Conservation (phyloP, 2,329 filamentous ascomycete genomes). For the Pseudogymnoascus destructans region DNA sequence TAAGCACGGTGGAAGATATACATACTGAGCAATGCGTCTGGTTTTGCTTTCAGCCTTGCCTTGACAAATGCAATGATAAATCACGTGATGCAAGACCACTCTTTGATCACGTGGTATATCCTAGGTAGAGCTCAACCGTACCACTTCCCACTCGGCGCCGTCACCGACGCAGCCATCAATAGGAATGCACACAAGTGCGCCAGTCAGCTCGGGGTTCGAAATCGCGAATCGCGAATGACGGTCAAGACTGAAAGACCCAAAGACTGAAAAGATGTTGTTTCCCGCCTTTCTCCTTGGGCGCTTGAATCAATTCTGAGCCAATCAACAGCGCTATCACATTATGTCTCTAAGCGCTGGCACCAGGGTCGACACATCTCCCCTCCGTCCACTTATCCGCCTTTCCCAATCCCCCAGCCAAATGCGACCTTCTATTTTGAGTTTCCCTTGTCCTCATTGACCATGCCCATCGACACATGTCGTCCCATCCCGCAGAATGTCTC, state of each 20-base stretch:
- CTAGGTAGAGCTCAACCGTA: neutral
- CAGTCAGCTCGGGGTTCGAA: neutral
- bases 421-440: slow-evolving; percentile 4
- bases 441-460: neutral
- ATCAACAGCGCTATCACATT: neutral
- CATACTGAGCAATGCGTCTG: no score
- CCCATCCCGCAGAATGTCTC: neutral
- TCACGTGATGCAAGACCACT: neutral
- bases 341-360: neutral
- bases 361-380: neutral
- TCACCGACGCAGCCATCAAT: neutral
- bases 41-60: neutral
- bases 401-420: neutral
- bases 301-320: neutral
- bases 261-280: neutral
- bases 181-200: neutral
- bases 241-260: neutral
- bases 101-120: no score
- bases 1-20: neutral
- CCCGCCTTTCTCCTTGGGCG: neutral
- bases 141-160: neutral
- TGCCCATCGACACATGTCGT: neutral
- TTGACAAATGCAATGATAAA: neutral
- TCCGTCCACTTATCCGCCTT: neutral
- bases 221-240: neutral